phyloP scores from a whole-genome alignment of 1,284 basidiomycete genomes.

The Violaceomyces palustris region DNA sequence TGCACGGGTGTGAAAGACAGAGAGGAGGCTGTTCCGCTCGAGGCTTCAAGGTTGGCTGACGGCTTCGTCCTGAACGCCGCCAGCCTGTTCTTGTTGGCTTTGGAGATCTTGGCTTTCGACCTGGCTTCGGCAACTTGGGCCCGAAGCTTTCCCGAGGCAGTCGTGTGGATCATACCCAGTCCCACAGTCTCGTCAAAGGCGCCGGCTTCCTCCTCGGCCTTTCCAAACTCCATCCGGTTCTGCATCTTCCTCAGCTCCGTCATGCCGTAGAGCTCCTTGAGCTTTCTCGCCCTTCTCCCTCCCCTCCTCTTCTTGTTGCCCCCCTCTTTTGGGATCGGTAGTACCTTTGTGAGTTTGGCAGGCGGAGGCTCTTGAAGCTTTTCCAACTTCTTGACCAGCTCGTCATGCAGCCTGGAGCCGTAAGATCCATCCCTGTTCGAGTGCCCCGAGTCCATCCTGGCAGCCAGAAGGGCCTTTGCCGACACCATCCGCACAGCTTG shows the following conservation, averaged over 20 bases:
- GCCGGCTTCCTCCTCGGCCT: slow-evolving; percentile 90
- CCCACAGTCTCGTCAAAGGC: slow-evolving; percentile 95
- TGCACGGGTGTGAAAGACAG: slow-evolving; percentile 92
- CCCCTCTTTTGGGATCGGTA: slow-evolving; percentile 93
- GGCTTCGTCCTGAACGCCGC: slow-evolving; percentile 59
- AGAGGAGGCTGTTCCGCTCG: slow-evolving; percentile 59
- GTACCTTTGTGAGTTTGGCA: slow-evolving; percentile 83
- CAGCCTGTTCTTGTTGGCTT: slow-evolving; percentile 81
- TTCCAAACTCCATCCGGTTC: slow-evolving; percentile 93
- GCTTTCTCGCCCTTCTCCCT: slow-evolving; percentile 88
- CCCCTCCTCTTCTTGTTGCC: slow-evolving; percentile 85
- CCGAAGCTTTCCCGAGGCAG: slow-evolving; percentile 75
- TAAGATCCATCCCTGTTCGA: slow-evolving; percentile 70
- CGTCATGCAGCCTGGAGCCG: slow-evolving; percentile 72
- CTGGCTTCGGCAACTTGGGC: slow-evolving; percentile 78
- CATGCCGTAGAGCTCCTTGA: slow-evolving; percentile 93
- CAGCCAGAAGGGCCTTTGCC: slow-evolving; percentile 83
- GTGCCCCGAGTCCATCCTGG: slow-evolving; percentile 85
- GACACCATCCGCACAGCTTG: slow-evolving; percentile 89
- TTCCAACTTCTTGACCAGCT: slow-evolving; percentile 86
- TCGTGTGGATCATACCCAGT: slow-evolving; percentile 84
- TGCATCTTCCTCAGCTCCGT: slow-evolving; percentile 94
- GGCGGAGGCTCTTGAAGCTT: slow-evolving; percentile 89
- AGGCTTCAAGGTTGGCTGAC: slow-evolving; percentile 64
- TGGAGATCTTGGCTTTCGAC: slow-evolving; percentile 91